These are phyloP conservation scores for Yamadazyma songkhlaensis DNA, from an alignment of 1,139 yeast genomes.

Conservation along the genomic window DNA sequence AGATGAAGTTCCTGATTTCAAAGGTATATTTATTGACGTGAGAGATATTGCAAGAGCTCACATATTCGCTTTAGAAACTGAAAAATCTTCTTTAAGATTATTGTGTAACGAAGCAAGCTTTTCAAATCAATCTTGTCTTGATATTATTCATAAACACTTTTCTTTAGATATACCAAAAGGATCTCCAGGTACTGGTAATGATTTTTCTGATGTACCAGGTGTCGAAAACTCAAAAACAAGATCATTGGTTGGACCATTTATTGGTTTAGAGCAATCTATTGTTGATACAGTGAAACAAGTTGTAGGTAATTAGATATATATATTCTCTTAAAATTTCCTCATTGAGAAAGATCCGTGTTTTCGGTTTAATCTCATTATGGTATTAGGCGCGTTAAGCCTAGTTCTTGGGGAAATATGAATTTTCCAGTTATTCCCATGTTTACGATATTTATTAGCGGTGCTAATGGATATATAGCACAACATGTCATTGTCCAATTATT, in stretches of 20 bases:
- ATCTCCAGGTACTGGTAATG: conserved; percentile 16
- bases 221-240: conserved; percentile 27
- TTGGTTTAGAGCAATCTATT: conserved; percentile 29
- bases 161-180: conserved; percentile 32
- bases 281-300: conserved; percentile 41
- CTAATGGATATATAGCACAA: conserved; percentile 35
- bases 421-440: no score
- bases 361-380: no score
- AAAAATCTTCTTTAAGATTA: conserved; percentile 21
- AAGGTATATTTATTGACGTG: conserved; percentile 29
- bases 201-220: conserved; percentile 4
- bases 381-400: no score
- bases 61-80: conserved; percentile 25
- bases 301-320: conserved; percentile 12
- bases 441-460: conserved; percentile 33
- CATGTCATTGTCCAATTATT: conserved; percentile 24
- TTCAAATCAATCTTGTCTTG: conserved; percentile 15
- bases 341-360: no score
- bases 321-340: no score
- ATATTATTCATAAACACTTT: conserved; percentile 17
- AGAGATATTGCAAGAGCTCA: conserved; percentile 35
- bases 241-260: conserved; percentile 30
- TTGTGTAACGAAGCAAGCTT: conserved; percentile 9
- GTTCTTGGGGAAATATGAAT: no score
- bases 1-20: conserved; percentile 14